Evolutionary conservation across 345 rosid species (phyloP), one percentile per base, ranked within the genome.

Genomic region (Boechera retrofracta): DNA sequence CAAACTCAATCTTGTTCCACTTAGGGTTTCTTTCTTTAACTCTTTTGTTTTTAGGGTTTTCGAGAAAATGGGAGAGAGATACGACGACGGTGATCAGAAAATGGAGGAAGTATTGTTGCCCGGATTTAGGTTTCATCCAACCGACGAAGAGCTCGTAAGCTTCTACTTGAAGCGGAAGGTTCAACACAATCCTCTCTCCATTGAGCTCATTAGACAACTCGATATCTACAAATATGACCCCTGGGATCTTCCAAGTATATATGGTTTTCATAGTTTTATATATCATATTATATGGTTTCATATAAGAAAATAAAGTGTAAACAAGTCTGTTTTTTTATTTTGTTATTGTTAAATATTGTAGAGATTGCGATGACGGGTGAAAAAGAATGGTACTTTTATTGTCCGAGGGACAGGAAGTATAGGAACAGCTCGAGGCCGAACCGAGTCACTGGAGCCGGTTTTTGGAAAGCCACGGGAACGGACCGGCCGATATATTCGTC

Each of bases 401-500:
- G 98, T 73, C 96, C 91, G 0, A 87, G 98, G 79, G 98, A 91
- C 83, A 85, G 98, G 69, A 93, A 93, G 80, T 93, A 93, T 65
- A 78, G 97, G 72, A 93, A 93, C 82, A 93, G 98, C 76, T 82
- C 89, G 7, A 83, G 98, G 79, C 98, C 98, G 0, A 91, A 93
- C 77, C 81, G 98, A 60, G 97, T 93, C 7, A 93, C 98, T 0
- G 89, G 89, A 68, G 89, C 91, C 1, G 98, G 98, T 11, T 91
- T 93, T 51, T 93, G 98, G 98, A 93, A 93, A 78, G 98, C 98
- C 8, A 93, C 98, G 1, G 98, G 98, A 71, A 93, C 97, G 0
- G 98, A 93, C 81, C 70, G 97, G 39, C 97, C 98, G 3, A 93
- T 93, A 32, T 93, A 93, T 78, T 89, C 97, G 5, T 87, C 97